Percentiles rank a stretch among this genome's conserved stretches.
These are phyloP conservation scores for Tritrichomonas foetus DNA, from an alignment of 208 protist genomes.

Conservation along the genomic window DNA sequence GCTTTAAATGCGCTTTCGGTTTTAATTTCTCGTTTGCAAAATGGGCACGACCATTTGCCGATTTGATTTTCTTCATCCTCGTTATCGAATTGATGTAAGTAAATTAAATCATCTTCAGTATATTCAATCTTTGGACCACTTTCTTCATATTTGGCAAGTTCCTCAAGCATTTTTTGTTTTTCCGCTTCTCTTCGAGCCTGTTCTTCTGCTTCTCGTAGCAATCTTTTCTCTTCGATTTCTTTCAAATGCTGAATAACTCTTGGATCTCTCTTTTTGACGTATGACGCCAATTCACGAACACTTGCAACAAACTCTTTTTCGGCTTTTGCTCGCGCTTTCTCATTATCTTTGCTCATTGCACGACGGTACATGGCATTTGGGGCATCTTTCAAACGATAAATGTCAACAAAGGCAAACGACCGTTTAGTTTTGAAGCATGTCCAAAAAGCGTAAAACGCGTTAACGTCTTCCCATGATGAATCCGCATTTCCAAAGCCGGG, in stretches of 20 bases:
- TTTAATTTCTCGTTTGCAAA: not conserved
- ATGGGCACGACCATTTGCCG: not conserved
- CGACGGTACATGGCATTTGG: not conserved
- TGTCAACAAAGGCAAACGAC: not conserved
- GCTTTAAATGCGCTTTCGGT: not conserved
- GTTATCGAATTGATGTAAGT: not conserved
- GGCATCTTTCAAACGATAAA: not conserved
- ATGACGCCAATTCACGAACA: not conserved
- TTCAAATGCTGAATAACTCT: not conserved
- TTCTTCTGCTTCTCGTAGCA: not conserved
- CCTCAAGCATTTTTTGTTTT: not conserved
- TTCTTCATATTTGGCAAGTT: not conserved
- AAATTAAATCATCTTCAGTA: not conserved
- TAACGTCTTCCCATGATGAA: not conserved
- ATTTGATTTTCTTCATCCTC: not conserved
- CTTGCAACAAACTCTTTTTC: not conserved
- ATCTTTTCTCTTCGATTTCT: not conserved
- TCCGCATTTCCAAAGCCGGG: not conserved
- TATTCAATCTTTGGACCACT: not conserved
- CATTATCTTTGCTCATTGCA: not conserved
- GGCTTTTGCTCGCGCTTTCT: not conserved
- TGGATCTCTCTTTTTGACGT: slow-evolving; percentile 21
- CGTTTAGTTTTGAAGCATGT: slow-evolving; percentile 25
- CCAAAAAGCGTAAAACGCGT: slow-evolving; percentile 7
- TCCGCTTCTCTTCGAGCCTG: not conserved